Percentiles rank a stretch among this genome's conserved stretches.
Conservation (phyloP, 2,329 filamentous ascomycete species). For the Colletotrichum tropicale region DNA sequence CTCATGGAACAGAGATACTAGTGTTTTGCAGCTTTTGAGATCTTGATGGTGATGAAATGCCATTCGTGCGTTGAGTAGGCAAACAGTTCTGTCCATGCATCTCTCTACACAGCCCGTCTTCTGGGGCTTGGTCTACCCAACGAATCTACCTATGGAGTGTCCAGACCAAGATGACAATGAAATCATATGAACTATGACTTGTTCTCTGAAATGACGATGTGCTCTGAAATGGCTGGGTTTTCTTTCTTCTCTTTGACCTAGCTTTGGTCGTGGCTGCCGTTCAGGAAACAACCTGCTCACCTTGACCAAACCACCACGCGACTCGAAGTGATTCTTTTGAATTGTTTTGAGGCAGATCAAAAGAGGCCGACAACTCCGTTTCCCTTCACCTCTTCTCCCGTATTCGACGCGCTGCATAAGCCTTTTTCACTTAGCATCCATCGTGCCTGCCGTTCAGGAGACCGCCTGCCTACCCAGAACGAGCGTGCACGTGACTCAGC, state of each 20-base stretch:
- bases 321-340: neutral
- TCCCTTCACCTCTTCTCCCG: neutral
- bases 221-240: neutral
- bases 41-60: neutral
- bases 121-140: neutral
- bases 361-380: neutral
- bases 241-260: neutral
- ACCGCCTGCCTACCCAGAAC: neutral
- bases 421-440: neutral
- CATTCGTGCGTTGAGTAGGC: neutral
- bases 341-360: neutral
- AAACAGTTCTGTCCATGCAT: neutral
- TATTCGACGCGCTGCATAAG: fast-evolving
- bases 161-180: neutral
- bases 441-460: neutral
- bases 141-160: neutral
- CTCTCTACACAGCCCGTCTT: neutral
- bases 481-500: neutral
- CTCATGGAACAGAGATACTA: fast-evolving
- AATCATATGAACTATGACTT: neutral
- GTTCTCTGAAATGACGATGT: neutral
- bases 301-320: neutral
- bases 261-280: neutral
- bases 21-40: fast-evolving
- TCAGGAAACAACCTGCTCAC: neutral